Evolutionary conservation across 140 eudicot species (phyloP), one percentile per base, ranked within the genome.

Genomic region (Bidens hawaiensis): DNA sequence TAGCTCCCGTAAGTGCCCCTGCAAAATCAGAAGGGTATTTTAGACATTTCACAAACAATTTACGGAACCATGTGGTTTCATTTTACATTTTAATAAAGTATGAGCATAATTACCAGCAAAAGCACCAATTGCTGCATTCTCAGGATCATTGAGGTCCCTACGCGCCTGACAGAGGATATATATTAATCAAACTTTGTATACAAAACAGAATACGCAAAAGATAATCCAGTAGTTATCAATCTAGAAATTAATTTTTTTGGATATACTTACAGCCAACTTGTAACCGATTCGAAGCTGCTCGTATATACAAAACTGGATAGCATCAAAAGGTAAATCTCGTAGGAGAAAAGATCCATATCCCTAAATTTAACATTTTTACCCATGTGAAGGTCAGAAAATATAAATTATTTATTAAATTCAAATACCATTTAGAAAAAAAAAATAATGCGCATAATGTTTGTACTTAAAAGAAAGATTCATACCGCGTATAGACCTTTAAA

Each of bases 401-500:
- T 10, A 7, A 60, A 41, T 46, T 45, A 57, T 21, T 12, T 9
- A 8, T 50, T 9, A 4, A 12, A 6, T 17, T 28, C 15, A 24
- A 33, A 56, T 68, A 30, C 34, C 58, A 56, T 42, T 23, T 23
- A 36, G 24, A 52, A 43, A 15, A 22, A 15, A 22, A 2, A 31
- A 7, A 57, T 22, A 38, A 17, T 55, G 56, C 28, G 51, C 13
- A 2, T 26, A n/a, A 62, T 51, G 56, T 12, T 6, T 2, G 13
- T 36, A 17, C 33, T 36, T 13, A 31, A 1, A 60, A 65, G 52
- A 42, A 66, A 68, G 42, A 67, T 62, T 14, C 75, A 68, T 88
- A 93, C 99, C 86, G 97, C 99, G 75, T 88, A 93, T 62, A 93
- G 85, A 69, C 99, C 97, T 81, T 83, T 94, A 65, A 85, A 94